Evolutionary conservation across 495 filamentous ascomycete species (phyloP).

Genomic region (Hyaloscypha hepaticicola): DNA sequence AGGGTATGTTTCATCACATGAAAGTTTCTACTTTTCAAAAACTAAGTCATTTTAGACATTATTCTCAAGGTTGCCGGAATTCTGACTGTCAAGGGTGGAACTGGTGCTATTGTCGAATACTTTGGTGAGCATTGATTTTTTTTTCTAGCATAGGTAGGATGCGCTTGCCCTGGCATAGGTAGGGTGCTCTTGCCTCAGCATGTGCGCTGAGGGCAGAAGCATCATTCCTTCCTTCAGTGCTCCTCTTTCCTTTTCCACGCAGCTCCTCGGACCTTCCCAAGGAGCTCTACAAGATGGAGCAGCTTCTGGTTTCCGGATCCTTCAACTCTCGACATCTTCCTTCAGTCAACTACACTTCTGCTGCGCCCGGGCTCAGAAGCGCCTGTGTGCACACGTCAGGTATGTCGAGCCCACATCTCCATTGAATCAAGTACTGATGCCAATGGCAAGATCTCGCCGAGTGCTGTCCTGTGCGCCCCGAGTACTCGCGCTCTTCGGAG

Average conservation of each 20-base stretch:
- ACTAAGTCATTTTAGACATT: slow-evolving; percentile 59
- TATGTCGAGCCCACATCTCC: no score
- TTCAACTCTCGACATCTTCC: neutral
- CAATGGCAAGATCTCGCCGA: no score
- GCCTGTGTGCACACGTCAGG: no score
- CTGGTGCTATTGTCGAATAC: slow-evolving; percentile 96
- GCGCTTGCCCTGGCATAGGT: no score
- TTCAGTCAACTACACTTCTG: neutral
- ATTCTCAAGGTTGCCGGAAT: slow-evolving; percentile 98
- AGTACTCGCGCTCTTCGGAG: no score
- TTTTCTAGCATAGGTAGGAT: neutral
- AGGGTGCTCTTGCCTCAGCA: neutral
- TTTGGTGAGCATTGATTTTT: neutral
- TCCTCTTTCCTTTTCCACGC: neutral
- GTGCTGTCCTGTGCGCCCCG: no score
- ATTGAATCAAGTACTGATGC: no score
- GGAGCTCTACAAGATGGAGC: neutral
- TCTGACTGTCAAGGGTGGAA: slow-evolving; percentile 97
- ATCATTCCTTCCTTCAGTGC: neutral
- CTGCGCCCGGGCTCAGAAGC: no score
- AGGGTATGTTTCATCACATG: slow-evolving; percentile 51
- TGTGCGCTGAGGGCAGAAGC: neutral
- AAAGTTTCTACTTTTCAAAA: slow-evolving; percentile 22
- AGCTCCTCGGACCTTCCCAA: neutral
- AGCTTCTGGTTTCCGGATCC: neutral